phyloP scores from a whole-genome alignment of 2,329 filamentous ascomycete species.

The Cladosporium sp. region DNA sequence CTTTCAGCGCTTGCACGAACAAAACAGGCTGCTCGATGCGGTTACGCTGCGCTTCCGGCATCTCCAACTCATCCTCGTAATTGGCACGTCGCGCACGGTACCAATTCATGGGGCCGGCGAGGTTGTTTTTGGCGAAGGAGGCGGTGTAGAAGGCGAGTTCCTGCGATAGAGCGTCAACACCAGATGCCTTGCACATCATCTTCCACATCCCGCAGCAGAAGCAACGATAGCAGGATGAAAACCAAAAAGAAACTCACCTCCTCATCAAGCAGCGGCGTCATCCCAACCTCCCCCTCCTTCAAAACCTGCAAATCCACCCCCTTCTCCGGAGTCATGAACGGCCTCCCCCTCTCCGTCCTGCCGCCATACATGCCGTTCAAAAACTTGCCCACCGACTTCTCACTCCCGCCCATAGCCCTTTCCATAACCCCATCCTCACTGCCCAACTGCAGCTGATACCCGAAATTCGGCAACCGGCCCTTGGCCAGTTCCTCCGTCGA shows the following conservation, averaged over 20 bases:
- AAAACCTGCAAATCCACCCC: constrained; percentile 65
- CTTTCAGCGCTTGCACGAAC: constrained; percentile 68
- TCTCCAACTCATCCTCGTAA: constrained; percentile 64
- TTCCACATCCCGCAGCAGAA: too few relatives aligned
- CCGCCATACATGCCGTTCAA: constrained; percentile 70
- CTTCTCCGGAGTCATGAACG: constrained; percentile 54
- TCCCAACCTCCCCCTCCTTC: constrained; percentile 44
- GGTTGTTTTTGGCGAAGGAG: constrained; percentile 66
- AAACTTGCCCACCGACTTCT: constrained; percentile 64
- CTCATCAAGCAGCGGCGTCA: constrained; percentile 56
- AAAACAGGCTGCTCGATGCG: constrained; percentile 52
- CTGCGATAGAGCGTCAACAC: too few relatives aligned
- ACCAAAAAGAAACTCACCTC: constrained; percentile 44
- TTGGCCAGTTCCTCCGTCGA: background rate
- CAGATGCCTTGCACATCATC: too few relatives aligned
- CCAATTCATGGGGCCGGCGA: constrained; percentile 71
- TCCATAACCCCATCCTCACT: constrained; percentile 46
- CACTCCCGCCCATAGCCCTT: constrained; percentile 37
- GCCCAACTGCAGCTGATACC: constrained; percentile 78
- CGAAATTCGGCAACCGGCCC: constrained; percentile 59
- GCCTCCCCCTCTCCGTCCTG: constrained; percentile 50
- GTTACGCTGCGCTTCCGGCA: constrained; percentile 20
- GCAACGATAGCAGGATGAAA: too few relatives aligned
- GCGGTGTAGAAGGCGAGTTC: constrained; percentile 74
- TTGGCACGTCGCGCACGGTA: constrained; percentile 74